Evolutionary conservation across 2,329 filamentous ascomycete species (phyloP).

Genomic region (Aspergillus aculeatinus): DNA sequence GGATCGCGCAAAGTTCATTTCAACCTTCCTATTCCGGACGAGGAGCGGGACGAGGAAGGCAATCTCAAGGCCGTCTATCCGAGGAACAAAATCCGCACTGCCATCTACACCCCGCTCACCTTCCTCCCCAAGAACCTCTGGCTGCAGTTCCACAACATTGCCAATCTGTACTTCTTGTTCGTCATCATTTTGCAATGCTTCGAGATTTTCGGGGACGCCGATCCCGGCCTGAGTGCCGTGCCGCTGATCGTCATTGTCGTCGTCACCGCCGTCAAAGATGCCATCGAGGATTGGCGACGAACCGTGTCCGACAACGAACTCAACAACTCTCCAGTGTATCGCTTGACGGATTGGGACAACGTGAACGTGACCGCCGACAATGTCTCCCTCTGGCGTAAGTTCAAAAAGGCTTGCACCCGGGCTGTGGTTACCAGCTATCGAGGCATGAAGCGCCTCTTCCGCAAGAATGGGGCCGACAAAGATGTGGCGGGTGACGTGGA

Average conservation of each 20-base stretch:
- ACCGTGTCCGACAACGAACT: slow-evolving; percentile 6
- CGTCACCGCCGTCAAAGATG: slow-evolving; percentile 6
- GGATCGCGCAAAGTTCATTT: slow-evolving; percentile 5
- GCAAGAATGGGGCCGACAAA: not conserved
- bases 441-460: not conserved
- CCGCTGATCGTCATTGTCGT: slow-evolving; percentile 6
- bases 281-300: slow-evolving; percentile 6
- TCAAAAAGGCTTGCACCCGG: slow-evolving; percentile 6
- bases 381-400: slow-evolving; percentile 5
- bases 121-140: slow-evolving; percentile 5
- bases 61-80: slow-evolving; percentile 7
- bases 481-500: slow-evolving; percentile 2
- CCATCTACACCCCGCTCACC: slow-evolving; percentile 5
- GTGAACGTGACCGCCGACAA: slow-evolving; percentile 5
- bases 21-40: slow-evolving; percentile 4
- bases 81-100: slow-evolving; percentile 5
- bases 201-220: slow-evolving; percentile 3
- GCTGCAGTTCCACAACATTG: slow-evolving; percentile 7
- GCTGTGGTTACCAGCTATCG: not conserved
- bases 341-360: slow-evolving; percentile 5
- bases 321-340: slow-evolving; percentile 5
- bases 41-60: slow-evolving; percentile 7
- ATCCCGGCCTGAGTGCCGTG: slow-evolving; percentile 3
- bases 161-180: slow-evolving; percentile 7
- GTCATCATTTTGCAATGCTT: slow-evolving; percentile 8